Base-by-base conservation (phyloP, 257 asterid genomes). In the Solanum corneliomulleri region DNA sequence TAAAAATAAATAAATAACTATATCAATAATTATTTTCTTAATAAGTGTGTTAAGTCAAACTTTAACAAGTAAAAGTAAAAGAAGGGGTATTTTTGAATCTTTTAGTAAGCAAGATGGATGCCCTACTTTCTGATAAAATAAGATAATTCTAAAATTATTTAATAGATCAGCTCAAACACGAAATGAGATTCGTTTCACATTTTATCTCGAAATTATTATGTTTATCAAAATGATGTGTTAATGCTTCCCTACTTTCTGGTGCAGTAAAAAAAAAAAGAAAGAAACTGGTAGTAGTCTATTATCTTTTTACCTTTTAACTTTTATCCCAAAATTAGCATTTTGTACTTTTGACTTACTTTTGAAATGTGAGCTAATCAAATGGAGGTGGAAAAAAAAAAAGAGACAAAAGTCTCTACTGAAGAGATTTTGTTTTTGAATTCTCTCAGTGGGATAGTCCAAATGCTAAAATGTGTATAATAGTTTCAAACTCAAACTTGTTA, bases 361-460 rank as follows among this genome's bases (percentile, higher is more conserved):
- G 86, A 83, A 58, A 56, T 60, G 86, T 60, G 86, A 35, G 76
- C 15, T 64, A 35, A 18, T 83, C 75, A 64, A 64, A 56, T 60
- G 49, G 47, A 83, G 76, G 76, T 56, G 86, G 25, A 64, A 21
- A 15, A 58, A 20, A 64, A 35, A 13, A 4, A 37, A 15, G 45
- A 83, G 76, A 58, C 68, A 45, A 29, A 47, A 80, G 47, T 78
- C 66, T 78, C 42, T 78, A 45, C 18, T 27, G 15, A n/a, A 27
- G 8, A 60, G 66, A 78, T 78, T 78, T 45, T 78, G 25, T 78
- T 78, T 78, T 78, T 78, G 42, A 27, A 47, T 78, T 78, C 39
- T 78, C 62, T 44, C 5, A 9, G 25, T 78, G 66, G 66, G 41
- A 52, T 16, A 52, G 20, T 52, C 18, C 62, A 52, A 72, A 72